A percentile compares a stretch with the other conserved stretches of the same genome.
Conservation (phyloP, 495 filamentous ascomycete species). For the Aspergillus steynii region DNA sequence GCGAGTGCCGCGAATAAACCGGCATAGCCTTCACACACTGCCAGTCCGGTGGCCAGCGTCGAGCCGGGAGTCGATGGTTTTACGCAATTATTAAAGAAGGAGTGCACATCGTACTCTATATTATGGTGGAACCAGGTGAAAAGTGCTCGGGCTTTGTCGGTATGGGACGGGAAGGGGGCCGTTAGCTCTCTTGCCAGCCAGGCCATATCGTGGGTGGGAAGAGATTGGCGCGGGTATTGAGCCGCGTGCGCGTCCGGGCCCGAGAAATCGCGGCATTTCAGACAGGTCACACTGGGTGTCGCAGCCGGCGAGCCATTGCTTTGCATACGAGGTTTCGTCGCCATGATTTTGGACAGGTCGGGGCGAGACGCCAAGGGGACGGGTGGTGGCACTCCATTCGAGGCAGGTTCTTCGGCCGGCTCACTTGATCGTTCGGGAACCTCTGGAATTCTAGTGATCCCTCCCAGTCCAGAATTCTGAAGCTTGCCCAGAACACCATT, state of each 20-base stretch:
- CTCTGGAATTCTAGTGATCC: slow-evolving; percentile 31
- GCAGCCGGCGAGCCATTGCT: slow-evolving; percentile 19
- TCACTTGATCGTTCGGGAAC: slow-evolving; percentile 9
- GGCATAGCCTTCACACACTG: slow-evolving; percentile 92
- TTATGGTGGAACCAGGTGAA: slow-evolving; percentile 98
- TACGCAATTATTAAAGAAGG: slow-evolving; percentile 72
- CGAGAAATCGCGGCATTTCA: slow-evolving; percentile 86
- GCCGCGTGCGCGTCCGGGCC: slow-evolving; percentile 76
- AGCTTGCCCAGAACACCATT: slow-evolving; percentile 31
- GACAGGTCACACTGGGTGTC: slow-evolving; percentile 52
- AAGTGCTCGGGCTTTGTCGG: slow-evolving; percentile 87
- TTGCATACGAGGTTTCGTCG: slow-evolving; percentile 52
- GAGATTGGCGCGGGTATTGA: slow-evolving; percentile 67
- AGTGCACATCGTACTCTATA: slow-evolving; percentile 74
- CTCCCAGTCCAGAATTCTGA: slow-evolving; percentile 39
- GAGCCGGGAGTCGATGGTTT: slow-evolving; percentile 64
- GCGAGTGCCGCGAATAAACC: slow-evolving; percentile 77
- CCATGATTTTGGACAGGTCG: slow-evolving; percentile 54
- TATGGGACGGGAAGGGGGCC: slow-evolving; percentile 71
- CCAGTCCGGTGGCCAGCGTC: slow-evolving; percentile 70
- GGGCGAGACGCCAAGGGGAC: slow-evolving; percentile 59
- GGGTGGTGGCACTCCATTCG: slow-evolving; percentile 49
- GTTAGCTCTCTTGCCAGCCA: slow-evolving; percentile 79
- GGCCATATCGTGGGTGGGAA: slow-evolving; percentile 63
- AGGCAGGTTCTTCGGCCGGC: slow-evolving; percentile 12